These are phyloP conservation scores for Bipolaris cookei DNA, from an alignment of 2,329 filamentous ascomycete species.

Conservation along the genomic window DNA sequence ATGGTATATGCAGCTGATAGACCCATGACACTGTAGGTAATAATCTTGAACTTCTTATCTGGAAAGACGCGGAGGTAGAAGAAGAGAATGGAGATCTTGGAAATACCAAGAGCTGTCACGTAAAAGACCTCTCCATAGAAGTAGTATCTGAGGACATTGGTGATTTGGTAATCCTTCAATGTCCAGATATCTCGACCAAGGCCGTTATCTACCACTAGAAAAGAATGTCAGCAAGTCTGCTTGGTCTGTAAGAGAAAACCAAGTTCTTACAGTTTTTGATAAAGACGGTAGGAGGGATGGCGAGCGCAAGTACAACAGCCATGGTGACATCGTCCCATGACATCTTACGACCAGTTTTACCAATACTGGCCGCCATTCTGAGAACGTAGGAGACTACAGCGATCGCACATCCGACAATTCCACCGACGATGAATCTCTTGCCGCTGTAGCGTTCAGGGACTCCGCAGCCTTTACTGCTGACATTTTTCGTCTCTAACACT, in stretches of 20 bases:
- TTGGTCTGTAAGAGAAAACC: too few relatives aligned
- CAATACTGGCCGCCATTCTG: constrained; percentile 45
- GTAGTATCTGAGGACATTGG: constrained; percentile 48
- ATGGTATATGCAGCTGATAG: constrained; percentile 39
- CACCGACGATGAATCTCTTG: constrained; percentile 36
- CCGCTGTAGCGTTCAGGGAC: constrained; percentile 46
- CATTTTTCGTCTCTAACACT: constrained; percentile 46
- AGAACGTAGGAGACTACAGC: constrained; percentile 44
- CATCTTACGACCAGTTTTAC: constrained; percentile 42
- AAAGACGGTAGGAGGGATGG: constrained; percentile 33
- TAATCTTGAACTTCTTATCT: constrained; percentile 30
- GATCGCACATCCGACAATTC: constrained; percentile 36
- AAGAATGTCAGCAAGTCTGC: neutral
- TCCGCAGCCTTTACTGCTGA: constrained; percentile 46
- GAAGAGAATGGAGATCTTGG: constrained; percentile 46
- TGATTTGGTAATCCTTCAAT: constrained; percentile 50
- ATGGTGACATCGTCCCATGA: constrained; percentile 51
- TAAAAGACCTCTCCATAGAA: constrained; percentile 44
- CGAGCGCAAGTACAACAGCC: constrained; percentile 45
- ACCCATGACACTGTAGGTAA: constrained; percentile 35
- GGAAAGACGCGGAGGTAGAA: constrained; percentile 48
- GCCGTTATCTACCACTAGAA: constrained; percentile 41
- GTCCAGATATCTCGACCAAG: constrained; percentile 62
- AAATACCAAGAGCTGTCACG: constrained; percentile 35
- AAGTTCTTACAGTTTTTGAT: constrained; percentile 7